These are phyloP conservation scores for Fusarium sp. DNA, from an alignment of 2,329 filamentous ascomycete species.

Conservation along the genomic window DNA sequence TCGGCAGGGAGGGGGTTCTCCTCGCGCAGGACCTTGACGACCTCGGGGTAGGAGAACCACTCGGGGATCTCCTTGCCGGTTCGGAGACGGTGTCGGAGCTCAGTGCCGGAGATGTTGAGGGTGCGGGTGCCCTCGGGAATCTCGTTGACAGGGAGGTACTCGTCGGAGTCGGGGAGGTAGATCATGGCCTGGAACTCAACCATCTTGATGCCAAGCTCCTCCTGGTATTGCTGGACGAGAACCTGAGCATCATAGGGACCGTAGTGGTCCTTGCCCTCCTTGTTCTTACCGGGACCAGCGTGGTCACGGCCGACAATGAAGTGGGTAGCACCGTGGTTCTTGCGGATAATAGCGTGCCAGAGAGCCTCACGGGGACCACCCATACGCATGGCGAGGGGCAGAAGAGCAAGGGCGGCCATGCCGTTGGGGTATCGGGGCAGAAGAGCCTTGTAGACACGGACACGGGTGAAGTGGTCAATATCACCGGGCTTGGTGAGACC, in stretches of 20 bases:
- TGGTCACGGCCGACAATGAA: conserved; percentile 99
- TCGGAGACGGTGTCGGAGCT: conserved; percentile 90
- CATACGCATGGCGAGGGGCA: conserved; percentile 99
- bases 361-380: conserved; percentile 97
- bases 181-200: conserved; percentile 99
- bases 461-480: conserved; percentile 99
- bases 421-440: conserved; percentile 97
- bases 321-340: conserved; percentile 99
- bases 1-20: conserved; percentile 90
- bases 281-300: conserved; percentile 98
- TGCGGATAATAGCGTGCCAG: conserved; percentile 99
- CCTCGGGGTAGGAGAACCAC: conserved; percentile 99
- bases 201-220: conserved; percentile 97
- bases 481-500: conserved; percentile 98
- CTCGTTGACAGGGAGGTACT: conserved; percentile 94
- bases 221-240: conserved; percentile 94
- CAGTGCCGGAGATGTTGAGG: conserved; percentile 86
- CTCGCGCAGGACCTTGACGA: conserved; percentile 94
- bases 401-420: conserved; percentile 95
- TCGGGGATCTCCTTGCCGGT: conserved; percentile 95
- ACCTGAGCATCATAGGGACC: conserved; percentile 97
- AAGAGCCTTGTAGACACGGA: conserved; percentile 97
- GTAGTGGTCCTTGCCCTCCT: conserved; percentile 95
- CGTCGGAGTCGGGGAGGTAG: conserved; percentile 95
- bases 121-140: conserved; percentile 86